Evolutionary conservation across 2,329 filamentous ascomycete genomes (phyloP).

Genomic region (Colletotrichum gigasporum): DNA sequence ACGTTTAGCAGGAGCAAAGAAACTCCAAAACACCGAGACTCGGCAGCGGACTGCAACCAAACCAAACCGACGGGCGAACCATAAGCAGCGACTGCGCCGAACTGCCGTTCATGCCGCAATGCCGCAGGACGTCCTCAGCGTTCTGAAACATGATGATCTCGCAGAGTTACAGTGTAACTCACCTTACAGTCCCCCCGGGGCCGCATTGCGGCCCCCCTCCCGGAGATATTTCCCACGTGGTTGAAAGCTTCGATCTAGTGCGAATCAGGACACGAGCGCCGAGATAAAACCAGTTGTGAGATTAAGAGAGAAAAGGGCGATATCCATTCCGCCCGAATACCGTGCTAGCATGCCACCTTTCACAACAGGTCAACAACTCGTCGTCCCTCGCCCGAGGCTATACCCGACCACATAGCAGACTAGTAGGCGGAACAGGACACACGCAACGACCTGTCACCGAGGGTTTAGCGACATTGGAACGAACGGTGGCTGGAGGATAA

Average conservation of each 20-base stretch:
- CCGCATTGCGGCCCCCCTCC: neutral
- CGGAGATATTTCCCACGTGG: constrained; percentile 23
- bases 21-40: neutral
- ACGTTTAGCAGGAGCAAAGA: neutral
- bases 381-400: too few species aligned
- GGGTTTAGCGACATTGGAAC: too few species aligned
- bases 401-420: too few species aligned
- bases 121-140: neutral
- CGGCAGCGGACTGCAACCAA: neutral
- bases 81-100: neutral
- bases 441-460: too few species aligned
- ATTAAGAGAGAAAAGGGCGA: neutral
- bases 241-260: constrained; percentile 9
- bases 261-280: constrained; percentile 13
- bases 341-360: too few species aligned
- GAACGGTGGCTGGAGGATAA: neutral
- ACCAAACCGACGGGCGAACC: neutral
- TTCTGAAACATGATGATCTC: constrained; percentile 6
- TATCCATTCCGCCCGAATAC: neutral
- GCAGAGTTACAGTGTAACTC: neutral
- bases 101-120: neutral
- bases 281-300: constrained; percentile 3
- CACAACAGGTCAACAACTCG: too few species aligned
- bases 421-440: too few species aligned
- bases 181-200: neutral